These are phyloP conservation scores for Cercospora sesami DNA, from an alignment of 2,329 filamentous ascomycete genomes.

Conservation along the genomic window DNA sequence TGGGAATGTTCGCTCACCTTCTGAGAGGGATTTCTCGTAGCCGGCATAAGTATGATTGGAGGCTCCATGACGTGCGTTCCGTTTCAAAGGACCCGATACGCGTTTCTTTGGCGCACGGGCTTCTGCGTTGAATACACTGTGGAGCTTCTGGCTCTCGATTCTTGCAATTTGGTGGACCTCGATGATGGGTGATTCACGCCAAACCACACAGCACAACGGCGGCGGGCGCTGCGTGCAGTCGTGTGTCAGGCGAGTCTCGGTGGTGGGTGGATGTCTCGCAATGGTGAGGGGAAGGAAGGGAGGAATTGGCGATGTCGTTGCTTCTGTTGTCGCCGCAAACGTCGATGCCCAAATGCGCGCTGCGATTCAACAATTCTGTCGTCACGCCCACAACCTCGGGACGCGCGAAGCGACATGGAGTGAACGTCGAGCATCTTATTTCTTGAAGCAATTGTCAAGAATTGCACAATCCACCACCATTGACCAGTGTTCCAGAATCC, in stretches of 20 bases:
- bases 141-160: background rate
- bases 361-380: background rate
- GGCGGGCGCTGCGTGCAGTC: background rate
- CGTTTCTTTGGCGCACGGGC: conserved; percentile 13
- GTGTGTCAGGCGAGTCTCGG: background rate
- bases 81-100: conserved; percentile 9
- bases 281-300: background rate
- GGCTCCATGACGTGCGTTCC: conserved; percentile 9
- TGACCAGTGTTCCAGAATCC: conserved; percentile 11
- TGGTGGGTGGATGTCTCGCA: background rate
- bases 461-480: background rate
- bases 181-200: background rate
- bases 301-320: background rate
- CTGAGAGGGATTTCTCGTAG: background rate
- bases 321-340: conserved; percentile 3
- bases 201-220: background rate
- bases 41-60: conserved; percentile 1
- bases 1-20: conserved; percentile 2
- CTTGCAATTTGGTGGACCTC: conserved; percentile 1
- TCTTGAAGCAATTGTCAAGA: background rate
- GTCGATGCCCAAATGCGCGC: background rate
- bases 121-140: background rate
- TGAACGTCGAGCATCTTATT: background rate
- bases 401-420: background rate
- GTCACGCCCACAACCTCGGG: background rate